These are phyloP conservation scores for Chaetomium strumarium DNA, from an alignment of 2,329 filamentous ascomycete species.

Conservation along the genomic window DNA sequence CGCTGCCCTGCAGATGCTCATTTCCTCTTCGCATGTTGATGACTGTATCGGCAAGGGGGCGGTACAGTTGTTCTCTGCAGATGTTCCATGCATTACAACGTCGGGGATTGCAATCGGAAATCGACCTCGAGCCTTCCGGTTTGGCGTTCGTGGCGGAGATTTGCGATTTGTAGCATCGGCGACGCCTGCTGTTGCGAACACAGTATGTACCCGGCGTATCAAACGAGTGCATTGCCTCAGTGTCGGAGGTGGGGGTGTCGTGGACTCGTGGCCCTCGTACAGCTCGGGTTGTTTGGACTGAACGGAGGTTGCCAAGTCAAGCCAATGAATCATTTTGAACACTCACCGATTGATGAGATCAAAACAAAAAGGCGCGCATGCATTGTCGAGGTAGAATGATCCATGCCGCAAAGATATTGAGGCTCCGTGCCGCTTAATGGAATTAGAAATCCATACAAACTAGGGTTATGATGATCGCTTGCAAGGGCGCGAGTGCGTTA, in stretches of 20 bases:
- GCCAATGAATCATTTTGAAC: slow-evolving; percentile 7
- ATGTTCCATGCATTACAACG: slow-evolving; percentile 6
- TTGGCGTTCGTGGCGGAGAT: slow-evolving; percentile 1
- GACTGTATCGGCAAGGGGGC: slow-evolving; percentile 5
- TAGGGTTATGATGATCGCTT: background rate
- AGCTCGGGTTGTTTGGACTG: background rate
- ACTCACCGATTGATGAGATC: background rate
- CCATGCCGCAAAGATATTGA: slow-evolving; percentile 9
- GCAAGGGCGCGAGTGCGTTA: slow-evolving; percentile 6
- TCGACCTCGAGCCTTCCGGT: background rate
- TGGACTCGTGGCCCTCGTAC: background rate
- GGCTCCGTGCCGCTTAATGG: background rate
- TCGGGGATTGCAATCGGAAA: background rate
- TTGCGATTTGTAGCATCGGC: background rate
- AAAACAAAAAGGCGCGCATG: background rate
- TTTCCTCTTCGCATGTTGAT: slow-evolving; percentile 3
- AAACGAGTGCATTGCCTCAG: slow-evolving; percentile 10
- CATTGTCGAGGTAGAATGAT: slow-evolving; percentile 11
- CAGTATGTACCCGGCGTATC: slow-evolving; percentile 7
- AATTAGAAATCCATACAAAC: slow-evolving; percentile 14
- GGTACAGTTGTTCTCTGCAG: background rate
- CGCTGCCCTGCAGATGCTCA: background rate
- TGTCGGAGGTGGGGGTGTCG: background rate
- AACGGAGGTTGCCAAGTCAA: background rate
- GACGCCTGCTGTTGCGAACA: slow-evolving; percentile 1